phyloP scores from a whole-genome alignment of 139 green algal species.

The Protoeuglena noctilucae region DNA sequence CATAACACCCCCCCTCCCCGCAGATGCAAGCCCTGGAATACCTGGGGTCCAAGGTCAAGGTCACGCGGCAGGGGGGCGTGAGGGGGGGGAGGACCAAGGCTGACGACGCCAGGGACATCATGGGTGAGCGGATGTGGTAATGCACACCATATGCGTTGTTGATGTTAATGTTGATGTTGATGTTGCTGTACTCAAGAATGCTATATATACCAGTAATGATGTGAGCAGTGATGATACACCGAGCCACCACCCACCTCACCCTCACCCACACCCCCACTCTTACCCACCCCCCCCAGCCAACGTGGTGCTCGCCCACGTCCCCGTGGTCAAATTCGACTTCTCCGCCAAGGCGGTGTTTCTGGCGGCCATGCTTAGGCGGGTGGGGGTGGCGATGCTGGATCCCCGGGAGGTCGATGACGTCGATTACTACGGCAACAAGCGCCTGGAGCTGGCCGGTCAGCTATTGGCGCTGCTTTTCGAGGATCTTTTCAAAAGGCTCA shows the following conservation, averaged over 20 bases:
- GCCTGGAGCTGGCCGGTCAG: slow-evolving; percentile 84
- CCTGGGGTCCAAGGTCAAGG: slow-evolving; percentile 47
- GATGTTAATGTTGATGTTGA: no score
- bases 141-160: no score
- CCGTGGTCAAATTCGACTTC: slow-evolving; percentile 72
- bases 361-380: slow-evolving; percentile 78
- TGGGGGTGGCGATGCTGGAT: slow-evolving; percentile 82
- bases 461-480: slow-evolving; percentile 96
- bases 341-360: slow-evolving; percentile 71
- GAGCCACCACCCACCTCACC: no score
- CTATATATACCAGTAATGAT: no score
- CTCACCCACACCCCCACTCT: no score
- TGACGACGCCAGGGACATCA: no score
- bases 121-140: no score
- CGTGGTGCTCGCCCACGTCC: slow-evolving; percentile 88
- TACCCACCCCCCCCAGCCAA: no score
- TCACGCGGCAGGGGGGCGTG: slow-evolving; percentile 10
- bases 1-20: no score
- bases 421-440: slow-evolving; percentile 99
- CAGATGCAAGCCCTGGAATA: slow-evolving; percentile 92
- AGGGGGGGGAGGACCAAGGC: no score
- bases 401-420: slow-evolving; percentile 75
- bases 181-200: no score
- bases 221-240: no score
- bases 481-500: slow-evolving; percentile 95